phyloP scores from a whole-genome alignment of 139 green algal genomes.

The Volvox reticuliferus region DNA sequence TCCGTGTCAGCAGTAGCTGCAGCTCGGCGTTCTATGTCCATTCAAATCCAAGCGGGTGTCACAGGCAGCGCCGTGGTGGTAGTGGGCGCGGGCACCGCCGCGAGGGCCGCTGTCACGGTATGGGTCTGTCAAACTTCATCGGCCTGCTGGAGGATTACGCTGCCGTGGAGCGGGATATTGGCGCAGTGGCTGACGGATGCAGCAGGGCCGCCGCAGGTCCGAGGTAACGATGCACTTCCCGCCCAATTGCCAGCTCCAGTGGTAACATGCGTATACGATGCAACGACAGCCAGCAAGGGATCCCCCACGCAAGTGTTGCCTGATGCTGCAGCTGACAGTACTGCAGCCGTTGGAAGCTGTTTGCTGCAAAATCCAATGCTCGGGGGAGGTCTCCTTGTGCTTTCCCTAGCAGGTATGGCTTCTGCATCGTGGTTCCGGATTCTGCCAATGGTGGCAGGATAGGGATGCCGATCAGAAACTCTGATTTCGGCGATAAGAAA shows the following conservation, averaged over 20 bases:
- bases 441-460: too few species aligned
- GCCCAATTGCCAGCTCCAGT: conserved; percentile 27
- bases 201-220: background rate
- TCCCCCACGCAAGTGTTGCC: background rate
- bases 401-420: conserved; percentile 18
- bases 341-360: background rate
- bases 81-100: background rate
- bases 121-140: background rate
- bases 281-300: background rate
- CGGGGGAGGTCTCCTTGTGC: conserved; percentile 18
- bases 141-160: conserved; percentile 18
- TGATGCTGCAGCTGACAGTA: background rate
- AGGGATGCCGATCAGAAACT: too few species aligned
- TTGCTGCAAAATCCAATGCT: conserved; percentile 30
- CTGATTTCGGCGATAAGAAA: too few species aligned
- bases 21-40: background rate
- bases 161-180: conserved; percentile 38
- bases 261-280: conserved; percentile 32
- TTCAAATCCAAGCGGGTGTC: conserved; percentile 7
- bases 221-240: background rate
- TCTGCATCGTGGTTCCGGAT: too few species aligned
- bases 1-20: background rate
- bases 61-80: background rate
- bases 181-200: conserved; percentile 1
- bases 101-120: background rate